Base-by-base conservation (phyloP, 2,329 filamentous ascomycete species). In the Neoarthrinium moseri region DNA sequence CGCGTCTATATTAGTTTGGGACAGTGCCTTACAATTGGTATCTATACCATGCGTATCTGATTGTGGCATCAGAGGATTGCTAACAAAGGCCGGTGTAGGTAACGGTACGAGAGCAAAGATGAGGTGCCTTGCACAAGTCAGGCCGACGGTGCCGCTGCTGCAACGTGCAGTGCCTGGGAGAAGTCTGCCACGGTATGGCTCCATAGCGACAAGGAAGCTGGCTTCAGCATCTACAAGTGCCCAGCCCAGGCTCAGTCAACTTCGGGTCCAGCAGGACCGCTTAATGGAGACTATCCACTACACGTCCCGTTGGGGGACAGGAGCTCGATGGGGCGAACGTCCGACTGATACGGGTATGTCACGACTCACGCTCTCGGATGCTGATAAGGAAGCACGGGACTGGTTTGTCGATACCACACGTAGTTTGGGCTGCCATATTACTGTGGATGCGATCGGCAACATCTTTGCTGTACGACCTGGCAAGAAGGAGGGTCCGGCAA, bases 381-480 rank as follows among this genome's bases (percentile, higher is more conserved):
- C 81, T 2, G 89, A 92, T 61, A 87, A 84, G 58, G 66, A 78
- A 56, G 87, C 78, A 11, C 80, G 89, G 30, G 81, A 88, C 61
- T 94, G 88, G 88, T 91, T 94, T 52, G 75, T 83, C 0, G 63
- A 81, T 15, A 83, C 81, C 0, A 81, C 80, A 2, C 67, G 79
- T 55, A 70, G 68, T 0, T 68, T 91, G 0, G 86, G 84, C 8
- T 92, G 88, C 62, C 72, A 74, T 3, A 73, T 87, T 6, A 84
- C 77, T 0, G 65, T 89, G 2, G 89, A 94, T 60, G 72, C 80
- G 21, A 91, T 92, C 80, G 88, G 88, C 17, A 94, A 92, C 54
- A 87, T 86, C 50, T 94, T 92, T 60, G 86, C 87, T 1, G 73
- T 89, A 4, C 77, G 84, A 3, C 78, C 82, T 3, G 87, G 88